phyloP scores from a whole-genome alignment of 208 protist species.

The Acanthamoeba castellanii region DNA sequence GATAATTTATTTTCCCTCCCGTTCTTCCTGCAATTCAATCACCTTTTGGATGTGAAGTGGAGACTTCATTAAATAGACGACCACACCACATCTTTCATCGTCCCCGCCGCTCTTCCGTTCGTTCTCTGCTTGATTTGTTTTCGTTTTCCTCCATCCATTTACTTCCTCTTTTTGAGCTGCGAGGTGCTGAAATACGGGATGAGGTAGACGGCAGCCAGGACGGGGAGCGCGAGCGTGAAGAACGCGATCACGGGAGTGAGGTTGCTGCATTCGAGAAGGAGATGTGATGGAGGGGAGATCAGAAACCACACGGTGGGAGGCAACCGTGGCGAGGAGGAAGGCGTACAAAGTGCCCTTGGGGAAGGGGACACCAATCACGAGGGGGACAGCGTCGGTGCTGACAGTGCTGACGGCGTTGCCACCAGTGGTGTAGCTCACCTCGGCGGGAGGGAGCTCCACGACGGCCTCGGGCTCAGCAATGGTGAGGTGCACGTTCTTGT shows the following conservation, averaged over 20 bases:
- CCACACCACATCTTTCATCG: neutral
- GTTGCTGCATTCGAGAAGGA: neutral
- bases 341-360: conserved; percentile 34
- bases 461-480: neutral
- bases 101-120: neutral
- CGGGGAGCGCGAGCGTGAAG: conserved; percentile 22
- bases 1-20: conserved; percentile 19
- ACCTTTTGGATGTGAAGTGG: neutral
- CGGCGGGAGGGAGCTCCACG: neutral
- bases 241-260: neutral
- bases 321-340: too few relatives aligned
- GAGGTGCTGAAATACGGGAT: neutral
- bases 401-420: neutral
- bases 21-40: neutral
- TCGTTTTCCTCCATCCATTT: neutral
- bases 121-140: neutral
- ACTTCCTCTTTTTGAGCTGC: conserved; percentile 39
- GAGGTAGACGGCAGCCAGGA: conserved; percentile 9
- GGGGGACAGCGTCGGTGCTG: neutral
- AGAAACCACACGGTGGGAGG: too few relatives aligned
- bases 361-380: neutral
- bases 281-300: too few relatives aligned
- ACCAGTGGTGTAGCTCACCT: conserved; percentile 40
- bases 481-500: conserved; percentile 1
- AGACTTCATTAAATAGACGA: conserved; percentile 18